These are phyloP conservation scores for Ceratobasidium sp. DNA, from an alignment of 1,284 basidiomycete genomes.

Conservation along the genomic window DNA sequence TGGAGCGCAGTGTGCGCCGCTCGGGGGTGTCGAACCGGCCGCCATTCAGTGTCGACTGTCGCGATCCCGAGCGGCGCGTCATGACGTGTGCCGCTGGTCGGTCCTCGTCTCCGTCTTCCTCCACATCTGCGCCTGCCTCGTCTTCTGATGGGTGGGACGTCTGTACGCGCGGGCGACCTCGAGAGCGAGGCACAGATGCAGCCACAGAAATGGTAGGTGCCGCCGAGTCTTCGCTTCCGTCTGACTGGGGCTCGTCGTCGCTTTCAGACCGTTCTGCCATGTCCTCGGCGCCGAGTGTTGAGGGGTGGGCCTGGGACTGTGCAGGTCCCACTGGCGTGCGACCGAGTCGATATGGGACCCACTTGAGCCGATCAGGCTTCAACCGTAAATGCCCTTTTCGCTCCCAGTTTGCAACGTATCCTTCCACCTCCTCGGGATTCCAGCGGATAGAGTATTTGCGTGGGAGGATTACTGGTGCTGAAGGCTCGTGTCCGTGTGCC, in stretches of 20 bases:
- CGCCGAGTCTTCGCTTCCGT: constrained; percentile 47
- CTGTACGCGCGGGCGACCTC: constrained; percentile 16
- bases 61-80: constrained; percentile 29
- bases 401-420: constrained; percentile 77
- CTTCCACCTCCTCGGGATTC: constrained; percentile 74
- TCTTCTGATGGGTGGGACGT: constrained; percentile 51
- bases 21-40: constrained; percentile 31
- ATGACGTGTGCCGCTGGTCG: constrained; percentile 16
- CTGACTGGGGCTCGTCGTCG: constrained; percentile 70
- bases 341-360: constrained; percentile 89
- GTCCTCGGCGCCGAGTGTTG: constrained; percentile 59
- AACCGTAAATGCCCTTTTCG: constrained; percentile 84
- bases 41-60: constrained; percentile 23
- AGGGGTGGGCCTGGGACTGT: neutral
- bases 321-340: constrained; percentile 52
- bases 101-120: constrained; percentile 50
- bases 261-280: constrained; percentile 74
- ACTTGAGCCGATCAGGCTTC: constrained; percentile 88
- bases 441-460: constrained; percentile 81
- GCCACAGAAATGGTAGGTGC: constrained; percentile 11
- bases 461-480: constrained; percentile 71
- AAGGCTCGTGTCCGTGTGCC: constrained; percentile 55
- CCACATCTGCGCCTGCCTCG: constrained; percentile 53
- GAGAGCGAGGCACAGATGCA: constrained; percentile 25
- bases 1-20: constrained; percentile 29